Evolutionary conservation across 2,329 filamentous ascomycete species (phyloP).

Genomic region (Penicillium sclerotiorum): DNA sequence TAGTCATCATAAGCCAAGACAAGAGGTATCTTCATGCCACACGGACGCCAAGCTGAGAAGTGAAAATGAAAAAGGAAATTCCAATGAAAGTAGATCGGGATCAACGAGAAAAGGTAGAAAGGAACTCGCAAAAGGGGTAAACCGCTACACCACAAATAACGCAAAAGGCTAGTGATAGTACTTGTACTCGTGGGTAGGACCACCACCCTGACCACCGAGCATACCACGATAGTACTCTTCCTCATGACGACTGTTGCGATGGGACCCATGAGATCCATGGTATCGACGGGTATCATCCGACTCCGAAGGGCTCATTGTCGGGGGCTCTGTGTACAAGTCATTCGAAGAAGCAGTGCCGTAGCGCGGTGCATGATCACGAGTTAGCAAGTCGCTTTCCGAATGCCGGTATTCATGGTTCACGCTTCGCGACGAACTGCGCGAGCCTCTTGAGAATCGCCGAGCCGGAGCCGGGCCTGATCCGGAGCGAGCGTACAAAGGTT

Average conservation of each 20-base stretch:
- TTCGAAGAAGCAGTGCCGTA: slow-evolving; percentile 24
- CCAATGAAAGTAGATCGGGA: slow-evolving; percentile 3
- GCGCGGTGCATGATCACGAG: slow-evolving; percentile 23
- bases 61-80: slow-evolving; percentile 5
- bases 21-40: slow-evolving; percentile 25
- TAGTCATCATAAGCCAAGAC: slow-evolving; percentile 17
- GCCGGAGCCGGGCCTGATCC: slow-evolving; percentile 19
- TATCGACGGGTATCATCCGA: slow-evolving; percentile 34
- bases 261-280: slow-evolving; percentile 20
- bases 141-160: slow-evolving; percentile 1
- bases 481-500: slow-evolving; percentile 26
- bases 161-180: slow-evolving; percentile 26
- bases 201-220: slow-evolving; percentile 33
- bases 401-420: slow-evolving; percentile 36
- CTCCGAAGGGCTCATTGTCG: slow-evolving; percentile 25
- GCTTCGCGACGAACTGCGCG: slow-evolving; percentile 38
- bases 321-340: slow-evolving; percentile 31
- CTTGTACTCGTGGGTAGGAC: slow-evolving; percentile 33
- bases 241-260: slow-evolving; percentile 31
- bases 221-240: slow-evolving; percentile 45
- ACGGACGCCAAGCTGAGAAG: slow-evolving; percentile 18
- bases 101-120: too few relatives aligned
- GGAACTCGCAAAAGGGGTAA: too few relatives aligned
- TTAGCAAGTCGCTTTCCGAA: slow-evolving; percentile 38
- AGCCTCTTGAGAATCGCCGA: slow-evolving; percentile 20